These are phyloP conservation scores for Fomitopsis schrenkii DNA, from an alignment of 1,284 basidiomycete species.

Conservation along the genomic window DNA sequence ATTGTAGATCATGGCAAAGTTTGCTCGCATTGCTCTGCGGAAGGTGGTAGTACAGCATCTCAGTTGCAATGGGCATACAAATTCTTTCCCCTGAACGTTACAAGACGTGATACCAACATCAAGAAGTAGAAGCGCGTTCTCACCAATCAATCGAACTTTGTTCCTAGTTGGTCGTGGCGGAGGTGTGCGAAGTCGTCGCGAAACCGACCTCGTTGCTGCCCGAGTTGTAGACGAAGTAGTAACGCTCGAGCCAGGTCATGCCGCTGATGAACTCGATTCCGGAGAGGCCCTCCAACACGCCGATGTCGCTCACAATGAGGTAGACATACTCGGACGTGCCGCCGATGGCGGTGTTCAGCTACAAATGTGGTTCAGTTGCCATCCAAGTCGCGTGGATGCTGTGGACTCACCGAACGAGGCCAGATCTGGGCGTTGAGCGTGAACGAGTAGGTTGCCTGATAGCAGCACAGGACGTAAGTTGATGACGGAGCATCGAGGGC, in stretches of 20 bases:
- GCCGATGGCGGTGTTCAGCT: conserved; percentile 22
- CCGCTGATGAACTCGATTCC: conserved; percentile 32
- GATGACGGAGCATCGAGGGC: not conserved
- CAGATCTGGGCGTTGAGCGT: conserved; percentile 48
- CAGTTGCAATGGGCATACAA: too few species aligned
- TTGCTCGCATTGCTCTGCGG: too few species aligned
- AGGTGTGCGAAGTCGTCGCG: conserved; percentile 37
- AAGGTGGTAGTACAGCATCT: too few species aligned
- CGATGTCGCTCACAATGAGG: conserved; percentile 24
- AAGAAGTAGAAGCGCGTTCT: too few species aligned
- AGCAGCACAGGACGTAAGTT: not conserved
- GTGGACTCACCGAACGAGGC: conserved; percentile 33
- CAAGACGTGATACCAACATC: too few species aligned
- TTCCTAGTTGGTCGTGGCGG: not conserved
- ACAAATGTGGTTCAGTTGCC: too few species aligned
- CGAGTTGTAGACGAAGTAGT: conserved; percentile 62
- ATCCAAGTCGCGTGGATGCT: too few species aligned
- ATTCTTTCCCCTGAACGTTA: too few species aligned
- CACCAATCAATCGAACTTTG: not conserved
- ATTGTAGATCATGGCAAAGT: too few species aligned
- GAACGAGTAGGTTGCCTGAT: conserved; percentile 32
- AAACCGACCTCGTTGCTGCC: conserved; percentile 41
- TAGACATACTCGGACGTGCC: conserved; percentile 22
- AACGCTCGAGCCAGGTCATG: conserved; percentile 44
- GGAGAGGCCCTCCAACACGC: conserved; percentile 9